phyloP scores from a whole-genome alignment of 1,284 basidiomycete species.

The Fomitopsis schrenkii region DNA sequence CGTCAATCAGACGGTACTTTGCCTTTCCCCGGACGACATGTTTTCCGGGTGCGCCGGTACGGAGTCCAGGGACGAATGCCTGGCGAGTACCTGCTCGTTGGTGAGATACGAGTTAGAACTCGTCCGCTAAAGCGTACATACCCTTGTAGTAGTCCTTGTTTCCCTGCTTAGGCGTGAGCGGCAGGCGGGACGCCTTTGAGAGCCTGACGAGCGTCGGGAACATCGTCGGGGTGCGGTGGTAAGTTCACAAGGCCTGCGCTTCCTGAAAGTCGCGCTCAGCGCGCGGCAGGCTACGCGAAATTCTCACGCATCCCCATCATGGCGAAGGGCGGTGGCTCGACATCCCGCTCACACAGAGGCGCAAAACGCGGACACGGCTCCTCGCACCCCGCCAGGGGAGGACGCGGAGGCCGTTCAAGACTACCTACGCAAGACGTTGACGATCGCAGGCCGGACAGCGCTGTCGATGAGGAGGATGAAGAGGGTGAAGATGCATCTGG shows the following conservation, averaged over 20 bases:
- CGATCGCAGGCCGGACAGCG: slow-evolving; percentile 36
- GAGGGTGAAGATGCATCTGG: slow-evolving; percentile 21
- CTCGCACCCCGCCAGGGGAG: background rate
- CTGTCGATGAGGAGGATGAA: slow-evolving; percentile 12
- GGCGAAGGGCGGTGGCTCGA: slow-evolving; percentile 1
- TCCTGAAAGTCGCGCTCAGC: background rate
- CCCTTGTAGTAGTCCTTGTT: slow-evolving; percentile 97
- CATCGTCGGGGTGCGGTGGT: slow-evolving; percentile 38
- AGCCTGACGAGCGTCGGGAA: slow-evolving; percentile 61
- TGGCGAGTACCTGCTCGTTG: slow-evolving; percentile 67
- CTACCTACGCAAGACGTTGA: slow-evolving; percentile 4
- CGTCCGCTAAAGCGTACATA: slow-evolving; percentile 18
- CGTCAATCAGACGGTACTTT: slow-evolving; percentile 77
- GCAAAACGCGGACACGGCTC: slow-evolving; percentile 1
- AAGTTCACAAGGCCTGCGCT: background rate
- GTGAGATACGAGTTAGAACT: background rate
- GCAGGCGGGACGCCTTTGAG: slow-evolving; percentile 76
- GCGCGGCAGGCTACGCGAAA: background rate
- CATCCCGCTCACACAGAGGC: background rate
- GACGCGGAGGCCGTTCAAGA: background rate
- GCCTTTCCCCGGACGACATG: slow-evolving; percentile 73
- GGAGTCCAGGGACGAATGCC: slow-evolving; percentile 75
- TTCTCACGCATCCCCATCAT: slow-evolving; percentile 5
- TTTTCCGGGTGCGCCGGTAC: slow-evolving; percentile 84
- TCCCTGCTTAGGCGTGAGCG: slow-evolving; percentile 79